Conservation (phyloP, 2,329 filamentous ascomycete genomes). For the Trichoderma oligosporum region DNA sequence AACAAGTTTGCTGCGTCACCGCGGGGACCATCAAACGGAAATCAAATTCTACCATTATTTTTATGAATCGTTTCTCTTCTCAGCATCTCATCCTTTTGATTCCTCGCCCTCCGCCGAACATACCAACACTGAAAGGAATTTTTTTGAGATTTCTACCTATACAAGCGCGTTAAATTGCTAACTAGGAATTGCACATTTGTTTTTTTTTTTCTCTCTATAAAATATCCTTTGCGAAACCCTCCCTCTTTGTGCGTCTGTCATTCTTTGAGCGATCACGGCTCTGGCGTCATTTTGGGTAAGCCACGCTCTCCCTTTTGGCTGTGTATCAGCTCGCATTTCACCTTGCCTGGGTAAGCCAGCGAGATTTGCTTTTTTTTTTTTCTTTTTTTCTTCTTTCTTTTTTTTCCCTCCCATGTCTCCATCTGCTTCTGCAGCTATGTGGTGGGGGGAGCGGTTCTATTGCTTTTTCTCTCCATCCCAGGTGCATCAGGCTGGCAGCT, state of each 20-base stretch:
- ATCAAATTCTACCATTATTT: not conserved
- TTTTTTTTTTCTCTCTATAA: not conserved
- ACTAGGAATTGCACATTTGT: not conserved
- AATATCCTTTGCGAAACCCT: not conserved
- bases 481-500: constrained; percentile 16
- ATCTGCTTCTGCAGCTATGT: not conserved
- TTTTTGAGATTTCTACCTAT: not conserved
- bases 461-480: not conserved
- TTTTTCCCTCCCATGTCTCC: not conserved
- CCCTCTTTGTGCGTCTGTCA: not conserved
- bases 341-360: not conserved
- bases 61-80: not conserved
- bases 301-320: not conserved
- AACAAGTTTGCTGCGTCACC: constrained; percentile 18
- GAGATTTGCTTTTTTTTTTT: not conserved
- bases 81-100: not conserved
- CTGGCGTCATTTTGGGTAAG: constrained; percentile 9
- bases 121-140: too few relatives aligned
- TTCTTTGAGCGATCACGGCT: not conserved
- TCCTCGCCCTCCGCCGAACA: not conserved
- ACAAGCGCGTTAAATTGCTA: not conserved
- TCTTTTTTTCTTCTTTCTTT: not conserved
- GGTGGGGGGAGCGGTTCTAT: not conserved
- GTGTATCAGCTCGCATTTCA: not conserved
- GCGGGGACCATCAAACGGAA: constrained; percentile 16